phyloP scores from a whole-genome alignment of 768 basidiomycete species.

The Lentinula aciculospora region DNA sequence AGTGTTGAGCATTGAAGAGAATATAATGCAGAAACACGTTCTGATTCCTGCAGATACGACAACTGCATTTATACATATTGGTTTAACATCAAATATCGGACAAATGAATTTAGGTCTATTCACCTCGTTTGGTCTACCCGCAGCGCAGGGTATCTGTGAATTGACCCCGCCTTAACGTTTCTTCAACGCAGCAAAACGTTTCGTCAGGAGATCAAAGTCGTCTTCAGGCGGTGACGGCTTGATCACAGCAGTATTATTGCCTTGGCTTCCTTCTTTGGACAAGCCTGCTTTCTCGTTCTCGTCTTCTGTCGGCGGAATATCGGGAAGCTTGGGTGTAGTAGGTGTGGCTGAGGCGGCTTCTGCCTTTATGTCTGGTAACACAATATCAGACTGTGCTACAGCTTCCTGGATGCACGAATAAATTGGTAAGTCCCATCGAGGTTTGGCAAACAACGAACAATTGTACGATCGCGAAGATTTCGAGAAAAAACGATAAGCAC shows the following conservation, averaged over 20 bases:
- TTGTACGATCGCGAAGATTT: neutral
- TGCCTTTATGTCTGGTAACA: slow-evolving; percentile 2
- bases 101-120: neutral
- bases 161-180: slow-evolving; percentile 45
- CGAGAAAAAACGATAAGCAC: neutral
- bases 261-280: slow-evolving; percentile 15
- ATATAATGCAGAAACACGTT: neutral
- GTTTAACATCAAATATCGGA: neutral
- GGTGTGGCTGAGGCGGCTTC: slow-evolving; percentile 15
- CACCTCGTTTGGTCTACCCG: neutral
- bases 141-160: neutral
- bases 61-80: slow-evolving; percentile 1
- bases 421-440: neutral
- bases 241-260: slow-evolving; percentile 13
- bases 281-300: slow-evolving; percentile 28
- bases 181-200: slow-evolving; percentile 84
- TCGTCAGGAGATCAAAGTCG: slow-evolving; percentile 70
- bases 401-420: neutral
- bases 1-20: neutral
- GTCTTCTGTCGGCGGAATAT: slow-evolving; percentile 46
- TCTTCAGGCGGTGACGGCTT: slow-evolving; percentile 41
- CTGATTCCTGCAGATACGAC: neutral
- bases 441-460: neutral
- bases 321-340: slow-evolving; percentile 38
- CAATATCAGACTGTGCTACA: neutral